Evolutionary conservation across 2,329 filamentous ascomycete genomes (phyloP), one percentile per base, ranked within the genome.

Genomic region (Rhynchosporium secalis): DNA sequence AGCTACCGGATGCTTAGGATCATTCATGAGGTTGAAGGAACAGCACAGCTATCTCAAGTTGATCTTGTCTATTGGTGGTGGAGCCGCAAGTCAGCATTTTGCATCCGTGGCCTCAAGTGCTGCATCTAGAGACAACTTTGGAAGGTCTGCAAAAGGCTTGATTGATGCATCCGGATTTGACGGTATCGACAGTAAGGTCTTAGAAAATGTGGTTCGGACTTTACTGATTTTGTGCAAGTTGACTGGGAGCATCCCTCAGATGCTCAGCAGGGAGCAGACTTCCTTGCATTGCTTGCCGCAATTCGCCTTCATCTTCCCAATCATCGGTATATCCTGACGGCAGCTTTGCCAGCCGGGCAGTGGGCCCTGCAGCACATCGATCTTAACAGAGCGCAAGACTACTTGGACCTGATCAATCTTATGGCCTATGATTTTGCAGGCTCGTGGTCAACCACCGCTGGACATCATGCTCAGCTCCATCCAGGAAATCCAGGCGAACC

Each of bases 391-490:
- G 84, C 87, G 10, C 81, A 87, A 56, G 77, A 83, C 51, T 86
- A 90, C 68, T 79, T 95, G 41, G 89, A 94, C 74, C 82, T 87
- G 65, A 78, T 95, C 73, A 94, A 94, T 73, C 77, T 95, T 41
- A 91, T 89, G 83, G 84, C 90, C 1, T 95, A 92, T 75, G 90
- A 95, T 74, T 90, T 93, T 71, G 86, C 83, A 31, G 90, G 90
- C 1, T 79, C 84, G 3, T 93, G 90, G 90, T 84, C 83, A 1
- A 73, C 78, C 36, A 82, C 82, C 62, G 85, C 84, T 51, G 90
- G 90, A 6, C 89, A 94, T 73, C 91, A 94, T 60, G 85, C 90
- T 4, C 90, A 92, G 72, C 83, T 95, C 1, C 90, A 87, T 71
- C 78, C 85, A 1, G 81, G 85, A 62, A 78, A 75, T 59, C 65